Conservation (phyloP, 257 asterid genomes). For the Cynanchum wilfordii region DNA sequence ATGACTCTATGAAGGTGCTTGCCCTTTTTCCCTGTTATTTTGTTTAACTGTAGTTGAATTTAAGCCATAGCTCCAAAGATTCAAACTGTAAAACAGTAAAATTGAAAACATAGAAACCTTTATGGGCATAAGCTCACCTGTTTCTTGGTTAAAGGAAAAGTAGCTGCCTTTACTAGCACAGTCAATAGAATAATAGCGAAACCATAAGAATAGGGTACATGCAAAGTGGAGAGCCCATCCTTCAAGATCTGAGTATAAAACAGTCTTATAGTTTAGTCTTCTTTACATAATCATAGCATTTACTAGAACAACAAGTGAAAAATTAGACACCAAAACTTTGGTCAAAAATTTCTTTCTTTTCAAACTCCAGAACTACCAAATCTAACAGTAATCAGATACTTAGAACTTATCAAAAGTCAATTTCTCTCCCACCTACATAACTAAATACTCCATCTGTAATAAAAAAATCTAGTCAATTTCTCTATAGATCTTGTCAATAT, state of each 20-base stretch:
- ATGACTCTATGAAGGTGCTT: not conserved
- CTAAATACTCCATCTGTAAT: too few species aligned
- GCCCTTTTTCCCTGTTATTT: not conserved
- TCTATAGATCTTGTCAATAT: too few species aligned
- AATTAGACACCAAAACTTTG: too few species aligned
- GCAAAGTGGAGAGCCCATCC: conserved; percentile 83
- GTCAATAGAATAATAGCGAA: conserved; percentile 94
- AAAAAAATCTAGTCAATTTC: too few species aligned
- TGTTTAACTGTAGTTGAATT: not conserved
- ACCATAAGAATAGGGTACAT: conserved; percentile 88
- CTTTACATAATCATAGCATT: not conserved
- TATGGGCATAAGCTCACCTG: conserved; percentile 46
- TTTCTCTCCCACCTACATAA: not conserved
- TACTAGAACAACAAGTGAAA: not conserved
- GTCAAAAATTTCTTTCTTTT: too few species aligned
- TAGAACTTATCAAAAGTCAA: not conserved
- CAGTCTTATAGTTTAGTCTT: not conserved
- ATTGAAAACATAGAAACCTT: not conserved
- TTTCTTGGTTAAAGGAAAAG: conserved; percentile 91
- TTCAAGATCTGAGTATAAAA: conserved; percentile 71
- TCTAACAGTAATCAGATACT: not conserved
- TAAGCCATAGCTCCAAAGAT: not conserved
- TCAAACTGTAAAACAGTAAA: not conserved
- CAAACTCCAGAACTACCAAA: not conserved
- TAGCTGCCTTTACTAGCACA: conserved; percentile 80